Percentiles rank a stretch among this genome's conserved stretches.
Evolutionary conservation across 139 green algal genomes (phyloP).

Genomic region (Chlorella vulgaris): DNA sequence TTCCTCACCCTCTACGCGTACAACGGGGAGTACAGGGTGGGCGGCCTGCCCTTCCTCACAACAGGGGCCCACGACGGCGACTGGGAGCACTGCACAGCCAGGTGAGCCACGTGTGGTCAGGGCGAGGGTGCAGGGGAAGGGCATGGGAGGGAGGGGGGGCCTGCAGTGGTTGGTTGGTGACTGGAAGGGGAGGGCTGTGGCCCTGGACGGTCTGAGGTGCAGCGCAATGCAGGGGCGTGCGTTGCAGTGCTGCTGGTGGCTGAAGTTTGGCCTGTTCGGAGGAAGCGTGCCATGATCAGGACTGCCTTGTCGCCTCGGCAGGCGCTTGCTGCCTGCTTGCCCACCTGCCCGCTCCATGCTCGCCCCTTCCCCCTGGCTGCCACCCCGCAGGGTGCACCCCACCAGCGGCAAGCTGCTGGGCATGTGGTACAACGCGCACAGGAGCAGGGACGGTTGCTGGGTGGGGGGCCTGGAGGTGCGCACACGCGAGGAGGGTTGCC

Average conservation of each 20-base stretch:
- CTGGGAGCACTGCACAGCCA: conserved; percentile 58
- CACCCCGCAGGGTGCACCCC: conserved; percentile 39
- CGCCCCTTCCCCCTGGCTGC: background rate
- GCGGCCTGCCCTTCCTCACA: conserved; percentile 11
- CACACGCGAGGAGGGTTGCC: too few relatives aligned
- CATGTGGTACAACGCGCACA: conserved; percentile 62
- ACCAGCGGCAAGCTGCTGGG: conserved; percentile 41
- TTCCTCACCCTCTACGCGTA: conserved; percentile 59
- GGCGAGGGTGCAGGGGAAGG: background rate
- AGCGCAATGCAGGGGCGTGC: too few relatives aligned
- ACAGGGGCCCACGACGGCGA: conserved; percentile 59
- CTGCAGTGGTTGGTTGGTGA: background rate
- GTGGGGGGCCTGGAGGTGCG: conserved; percentile 24
- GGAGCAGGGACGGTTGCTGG: conserved; percentile 57
- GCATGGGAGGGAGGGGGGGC: background rate
- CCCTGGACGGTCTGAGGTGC: background rate
- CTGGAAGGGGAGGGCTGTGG: background rate
- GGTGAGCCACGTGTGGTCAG: background rate
- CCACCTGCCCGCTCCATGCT: background rate
- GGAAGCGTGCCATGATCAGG: too few relatives aligned
- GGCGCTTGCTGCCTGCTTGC: too few relatives aligned
- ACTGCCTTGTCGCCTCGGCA: too few relatives aligned
- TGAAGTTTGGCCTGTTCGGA: background rate
- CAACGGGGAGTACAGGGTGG: conserved; percentile 53
- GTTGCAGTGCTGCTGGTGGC: too few relatives aligned